Percentiles rank a stretch among this genome's conserved stretches.
These are phyloP conservation scores for Fermentozyma sake DNA, from an alignment of 1,139 yeast species.

Conservation along the genomic window DNA sequence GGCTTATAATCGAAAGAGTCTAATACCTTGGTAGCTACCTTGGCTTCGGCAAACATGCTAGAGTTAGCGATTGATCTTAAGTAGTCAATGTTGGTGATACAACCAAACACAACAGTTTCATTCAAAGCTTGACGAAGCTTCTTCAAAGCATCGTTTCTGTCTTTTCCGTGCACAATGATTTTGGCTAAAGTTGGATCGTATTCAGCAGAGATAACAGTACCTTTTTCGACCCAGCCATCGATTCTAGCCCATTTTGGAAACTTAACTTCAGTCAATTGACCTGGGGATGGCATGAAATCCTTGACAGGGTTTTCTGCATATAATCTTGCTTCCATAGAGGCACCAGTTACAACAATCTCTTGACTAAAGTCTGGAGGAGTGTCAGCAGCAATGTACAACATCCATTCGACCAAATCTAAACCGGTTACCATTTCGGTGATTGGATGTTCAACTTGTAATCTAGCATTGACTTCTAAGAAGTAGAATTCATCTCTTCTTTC, in stretches of 20 bases:
- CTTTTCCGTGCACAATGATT: conserved; percentile 89
- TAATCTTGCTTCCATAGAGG: conserved; percentile 93
- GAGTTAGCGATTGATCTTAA: conserved; percentile 81
- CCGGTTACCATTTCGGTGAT: conserved; percentile 95
- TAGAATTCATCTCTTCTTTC: conserved; percentile 81
- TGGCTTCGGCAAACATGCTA: conserved; percentile 75
- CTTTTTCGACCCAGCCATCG: conserved; percentile 90
- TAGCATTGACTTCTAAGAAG: conserved; percentile 92
- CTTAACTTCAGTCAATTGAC: conserved; percentile 78
- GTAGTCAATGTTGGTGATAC: conserved; percentile 86
- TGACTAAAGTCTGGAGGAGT: conserved; percentile 72
- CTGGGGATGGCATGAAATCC: conserved; percentile 94
- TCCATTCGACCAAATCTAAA: conserved; percentile 92
- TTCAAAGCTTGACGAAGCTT: conserved; percentile 76
- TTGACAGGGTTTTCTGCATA: conserved; percentile 96
- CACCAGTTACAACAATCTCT: conserved; percentile 64
- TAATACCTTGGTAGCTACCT: conserved; percentile 81
- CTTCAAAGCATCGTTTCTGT: conserved; percentile 75
- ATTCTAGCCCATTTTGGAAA: conserved; percentile 90
- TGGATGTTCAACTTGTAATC: conserved; percentile 97
- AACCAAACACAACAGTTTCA: conserved; percentile 85
- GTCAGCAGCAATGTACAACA: conserved; percentile 88
- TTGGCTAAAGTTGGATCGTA: conserved; percentile 96
- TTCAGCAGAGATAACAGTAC: conserved; percentile 87
- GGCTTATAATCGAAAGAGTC: conserved; percentile 81